Evolutionary conservation across 176 grass and related monocot genomes (phyloP).

Genomic region (Eremochloa ophiuroides): DNA sequence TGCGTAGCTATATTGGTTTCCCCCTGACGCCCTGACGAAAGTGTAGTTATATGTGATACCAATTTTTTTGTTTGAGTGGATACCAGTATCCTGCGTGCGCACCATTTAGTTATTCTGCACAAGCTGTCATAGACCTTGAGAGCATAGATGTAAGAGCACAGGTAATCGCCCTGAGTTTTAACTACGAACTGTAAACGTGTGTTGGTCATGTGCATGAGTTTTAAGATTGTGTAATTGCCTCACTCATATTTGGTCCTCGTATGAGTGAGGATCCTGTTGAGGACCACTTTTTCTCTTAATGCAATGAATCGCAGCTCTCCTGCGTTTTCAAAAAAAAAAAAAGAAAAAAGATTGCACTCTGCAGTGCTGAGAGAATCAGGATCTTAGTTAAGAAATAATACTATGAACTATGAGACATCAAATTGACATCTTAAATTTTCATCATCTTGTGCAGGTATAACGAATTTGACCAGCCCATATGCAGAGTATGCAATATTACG

Average conservation of each 20-base stretch:
- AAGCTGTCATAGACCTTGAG: neutral
- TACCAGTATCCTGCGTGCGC: neutral
- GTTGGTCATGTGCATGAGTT: too few species aligned
- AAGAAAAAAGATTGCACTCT: neutral
- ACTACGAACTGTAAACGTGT: neutral
- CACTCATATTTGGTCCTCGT: too few species aligned
- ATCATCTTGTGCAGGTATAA: constrained; percentile 67
- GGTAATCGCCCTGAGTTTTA: neutral
- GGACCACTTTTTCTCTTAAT: too few species aligned
- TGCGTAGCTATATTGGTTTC: neutral
- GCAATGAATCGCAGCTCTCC: too few species aligned
- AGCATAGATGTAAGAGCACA: neutral
- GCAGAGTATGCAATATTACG: constrained; percentile 80
- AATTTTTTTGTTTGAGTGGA: neutral
- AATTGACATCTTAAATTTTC: neutral
- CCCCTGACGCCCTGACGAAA: too few species aligned
- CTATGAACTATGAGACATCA: neutral
- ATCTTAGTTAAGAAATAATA: neutral
- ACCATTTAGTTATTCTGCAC: neutral
- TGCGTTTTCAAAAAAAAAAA: too few species aligned
- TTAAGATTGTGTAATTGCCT: too few species aligned
- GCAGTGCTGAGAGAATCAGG: neutral
- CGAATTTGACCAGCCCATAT: constrained; percentile 84
- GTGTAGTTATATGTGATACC: neutral
- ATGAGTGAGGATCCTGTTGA: too few species aligned